Base-by-base conservation (phyloP, 192 early-diverging fungal genomes). In the Chytriomyces confervae region DNA sequence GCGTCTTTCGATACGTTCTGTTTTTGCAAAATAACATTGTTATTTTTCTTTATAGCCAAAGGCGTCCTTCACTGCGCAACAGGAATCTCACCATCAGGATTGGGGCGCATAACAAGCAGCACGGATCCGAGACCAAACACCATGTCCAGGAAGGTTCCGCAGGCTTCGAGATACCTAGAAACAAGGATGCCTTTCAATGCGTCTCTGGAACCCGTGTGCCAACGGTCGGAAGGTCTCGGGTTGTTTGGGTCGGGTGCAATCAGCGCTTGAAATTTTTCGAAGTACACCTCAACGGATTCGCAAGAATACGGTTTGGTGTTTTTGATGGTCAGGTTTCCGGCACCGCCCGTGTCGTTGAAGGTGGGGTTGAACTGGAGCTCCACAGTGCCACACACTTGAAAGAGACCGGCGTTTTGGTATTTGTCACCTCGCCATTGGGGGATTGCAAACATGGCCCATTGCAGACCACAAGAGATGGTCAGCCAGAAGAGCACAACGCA, bases 311-410 rank as follows among this genome's bases (percentile, higher is more conserved):
- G 11, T n/a, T 68, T 27, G 2, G 24, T 68, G 13, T 27, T 18
- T 48, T 68, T 68, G 45, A 68, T 68, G 2, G 66, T 68, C 66
- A 68, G 44, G 66, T 68, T 68, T 11, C 66, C 66, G 1, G 66
- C 66, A 46, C 66, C 66, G 11, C 36, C 66, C 47, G 66, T 16
- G 44, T 68, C 66, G 18, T 11, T 18, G 46, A 36, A 68, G 18
- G 24, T 68, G 0, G 66, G 66, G 66, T 68, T 68, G 46, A 68
- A 68, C 43, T 68, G 66, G 43, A 68, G 13, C 18, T 68, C 66
- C 11, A 43, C 66, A 45, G 66, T 68, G 0, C 66, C 66, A 23
- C 66, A 68, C 18, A 68, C 66, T 68, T 68, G 66, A 43, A 68
- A 68, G 24, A 68, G 66, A 23, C 66, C 66, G 7, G 66, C 66